phyloP scores from a whole-genome alignment of 2,329 filamentous ascomycete species.

The Amauroascus verrucosus region DNA sequence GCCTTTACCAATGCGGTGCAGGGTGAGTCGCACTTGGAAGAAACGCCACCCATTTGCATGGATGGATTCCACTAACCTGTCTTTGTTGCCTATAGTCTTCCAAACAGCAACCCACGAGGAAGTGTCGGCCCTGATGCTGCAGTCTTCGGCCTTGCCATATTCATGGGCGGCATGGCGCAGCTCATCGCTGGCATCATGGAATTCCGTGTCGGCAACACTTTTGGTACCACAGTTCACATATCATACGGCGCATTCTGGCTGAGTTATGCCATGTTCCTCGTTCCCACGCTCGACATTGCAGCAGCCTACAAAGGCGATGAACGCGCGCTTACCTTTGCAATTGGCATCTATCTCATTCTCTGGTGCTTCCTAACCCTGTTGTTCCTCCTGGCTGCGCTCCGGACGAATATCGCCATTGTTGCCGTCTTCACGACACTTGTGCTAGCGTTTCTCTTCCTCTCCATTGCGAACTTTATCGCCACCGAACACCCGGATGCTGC shows the following conservation, averaged over 20 bases:
- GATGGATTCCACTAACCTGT: not conserved
- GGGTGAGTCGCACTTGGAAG: slow-evolving; percentile 34
- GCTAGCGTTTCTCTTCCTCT: slow-evolving; percentile 49
- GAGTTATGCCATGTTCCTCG: slow-evolving; percentile 49
- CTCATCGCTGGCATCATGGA: slow-evolving; percentile 30
- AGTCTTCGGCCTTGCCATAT: slow-evolving; percentile 22
- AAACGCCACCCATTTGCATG: not conserved
- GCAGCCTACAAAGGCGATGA: slow-evolving; percentile 33
- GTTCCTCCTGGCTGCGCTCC: slow-evolving; percentile 47
- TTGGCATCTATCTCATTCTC: slow-evolving; percentile 50
- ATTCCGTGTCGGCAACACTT: slow-evolving; percentile 49
- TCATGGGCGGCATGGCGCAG: slow-evolving; percentile 24
- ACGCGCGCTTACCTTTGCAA: slow-evolving; percentile 39
- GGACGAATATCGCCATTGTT: slow-evolving; percentile 51
- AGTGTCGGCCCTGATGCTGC: slow-evolving; percentile 20
- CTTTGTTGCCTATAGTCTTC: slow-evolving; percentile 17
- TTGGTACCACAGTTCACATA: slow-evolving; percentile 51
- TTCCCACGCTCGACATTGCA: slow-evolving; percentile 43
- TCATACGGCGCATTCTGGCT: slow-evolving; percentile 56
- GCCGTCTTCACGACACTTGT: slow-evolving; percentile 49
- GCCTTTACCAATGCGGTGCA: slow-evolving; percentile 38
- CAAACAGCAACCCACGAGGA: slow-evolving; percentile 20
- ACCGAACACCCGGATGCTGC: slow-evolving; percentile 32
- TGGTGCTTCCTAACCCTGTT: slow-evolving; percentile 52
- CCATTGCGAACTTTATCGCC: slow-evolving; percentile 43